Conservation (phyloP, 2,329 filamentous ascomycete genomes). For the Colletotrichum neosansevieriae region DNA sequence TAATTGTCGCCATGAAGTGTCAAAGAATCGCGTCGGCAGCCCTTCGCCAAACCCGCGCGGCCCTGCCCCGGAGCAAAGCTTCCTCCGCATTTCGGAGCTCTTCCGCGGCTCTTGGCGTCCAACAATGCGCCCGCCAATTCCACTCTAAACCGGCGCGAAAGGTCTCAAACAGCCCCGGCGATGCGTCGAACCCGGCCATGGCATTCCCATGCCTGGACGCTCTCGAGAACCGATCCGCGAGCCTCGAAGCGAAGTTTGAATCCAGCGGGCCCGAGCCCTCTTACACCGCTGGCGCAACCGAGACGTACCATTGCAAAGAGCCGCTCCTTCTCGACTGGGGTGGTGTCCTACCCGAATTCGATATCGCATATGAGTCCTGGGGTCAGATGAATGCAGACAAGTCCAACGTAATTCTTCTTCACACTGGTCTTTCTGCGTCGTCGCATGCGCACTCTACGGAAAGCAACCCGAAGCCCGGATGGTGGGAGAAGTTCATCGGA, state of each 20-base stretch:
- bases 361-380: slow-evolving; percentile 95
- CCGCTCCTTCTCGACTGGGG: slow-evolving; percentile 94
- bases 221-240: slow-evolving; percentile 81
- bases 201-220: slow-evolving; percentile 92
- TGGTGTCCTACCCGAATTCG: slow-evolving; percentile 87
- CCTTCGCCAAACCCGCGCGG: slow-evolving; percentile 36
- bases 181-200: slow-evolving; percentile 83
- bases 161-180: slow-evolving; percentile 45
- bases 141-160: slow-evolving; percentile 38
- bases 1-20: slow-evolving; percentile 37
- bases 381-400: slow-evolving; percentile 82
- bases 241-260: slow-evolving; percentile 74
- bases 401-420: slow-evolving; percentile 90
- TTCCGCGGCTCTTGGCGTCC: slow-evolving; percentile 15
- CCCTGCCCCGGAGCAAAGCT: slow-evolving; percentile 14
- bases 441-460: slow-evolving; percentile 96
- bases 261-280: slow-evolving; percentile 89
- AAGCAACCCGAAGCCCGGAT: slow-evolving; percentile 87
- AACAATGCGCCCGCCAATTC: slow-evolving; percentile 30
- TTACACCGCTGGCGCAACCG: slow-evolving; percentile 90
- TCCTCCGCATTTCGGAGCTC: slow-evolving; percentile 28
- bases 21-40: slow-evolving; percentile 39
- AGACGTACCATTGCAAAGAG: slow-evolving; percentile 78
- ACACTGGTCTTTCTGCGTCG: slow-evolving; percentile 96
- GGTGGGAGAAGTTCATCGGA: slow-evolving; percentile 99